Evolutionary conservation across 148 eudicot species (phyloP).

Genomic region (Chenopodium album): DNA sequence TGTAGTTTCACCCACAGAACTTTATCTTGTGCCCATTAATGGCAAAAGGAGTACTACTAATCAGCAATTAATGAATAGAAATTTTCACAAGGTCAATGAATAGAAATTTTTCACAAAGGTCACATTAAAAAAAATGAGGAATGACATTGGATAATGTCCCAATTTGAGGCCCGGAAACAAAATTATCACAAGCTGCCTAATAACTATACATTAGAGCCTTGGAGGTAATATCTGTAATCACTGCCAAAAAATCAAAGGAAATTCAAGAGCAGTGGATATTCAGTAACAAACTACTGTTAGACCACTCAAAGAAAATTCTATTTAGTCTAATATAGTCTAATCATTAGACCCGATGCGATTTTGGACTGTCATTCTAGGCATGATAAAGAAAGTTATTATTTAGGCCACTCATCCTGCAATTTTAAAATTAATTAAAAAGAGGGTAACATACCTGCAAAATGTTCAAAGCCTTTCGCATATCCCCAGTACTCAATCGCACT

Average conservation of each 20-base stretch:
- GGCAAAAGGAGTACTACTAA: not conserved
- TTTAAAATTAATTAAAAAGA: conserved; percentile 6
- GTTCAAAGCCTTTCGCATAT: conserved; percentile 96
- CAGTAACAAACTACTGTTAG: not conserved
- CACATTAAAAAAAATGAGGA: not conserved
- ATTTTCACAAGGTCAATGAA: too few species aligned
- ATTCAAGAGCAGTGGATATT: not conserved
- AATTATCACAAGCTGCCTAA: not conserved
- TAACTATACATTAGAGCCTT: not conserved
- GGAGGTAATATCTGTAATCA: not conserved
- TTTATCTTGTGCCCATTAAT: not conserved
- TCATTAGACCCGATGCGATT: not conserved
- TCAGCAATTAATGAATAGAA: not conserved
- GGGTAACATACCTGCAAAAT: conserved; percentile 68
- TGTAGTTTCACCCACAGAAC: not conserved
- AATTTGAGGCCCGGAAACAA: not conserved
- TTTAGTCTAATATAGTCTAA: not conserved
- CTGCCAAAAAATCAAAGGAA: not conserved
- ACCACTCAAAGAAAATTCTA: not conserved
- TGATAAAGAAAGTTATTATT: not conserved
- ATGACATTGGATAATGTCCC: not conserved
- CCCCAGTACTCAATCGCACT: conserved; percentile 91
- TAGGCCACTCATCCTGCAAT: not conserved
- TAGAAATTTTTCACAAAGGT: not conserved
- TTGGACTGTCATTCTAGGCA: not conserved